A percentile compares a stretch with the other conserved stretches of the same genome.
phyloP scores from a whole-genome alignment of 2,329 filamentous ascomycete species.

The Beauveria brongniartii region DNA sequence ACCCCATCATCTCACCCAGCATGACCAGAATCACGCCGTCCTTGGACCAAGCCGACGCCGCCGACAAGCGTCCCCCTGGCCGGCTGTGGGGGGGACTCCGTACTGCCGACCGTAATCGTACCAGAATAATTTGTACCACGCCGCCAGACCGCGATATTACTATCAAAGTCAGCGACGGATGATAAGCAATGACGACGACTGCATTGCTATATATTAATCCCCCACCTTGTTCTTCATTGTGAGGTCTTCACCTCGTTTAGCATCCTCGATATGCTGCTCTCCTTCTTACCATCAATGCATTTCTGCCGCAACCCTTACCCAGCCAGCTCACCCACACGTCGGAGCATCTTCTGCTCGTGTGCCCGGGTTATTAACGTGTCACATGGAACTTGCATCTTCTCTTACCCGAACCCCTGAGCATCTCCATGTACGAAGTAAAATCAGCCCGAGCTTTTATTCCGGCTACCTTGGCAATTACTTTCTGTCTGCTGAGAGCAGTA shows the following conservation, averaged over 20 bases:
- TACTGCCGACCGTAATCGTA: not conserved
- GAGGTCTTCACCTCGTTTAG: not conserved
- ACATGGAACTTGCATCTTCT: not conserved
- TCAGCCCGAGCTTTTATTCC: not conserved
- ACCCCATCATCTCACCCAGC: not conserved
- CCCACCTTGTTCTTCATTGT: not conserved
- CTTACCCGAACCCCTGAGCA: not conserved
- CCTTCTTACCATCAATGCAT: not conserved
- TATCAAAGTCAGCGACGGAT: not conserved
- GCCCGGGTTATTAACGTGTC: conserved; percentile 11
- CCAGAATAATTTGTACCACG: not conserved
- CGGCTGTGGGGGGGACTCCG: not conserved
- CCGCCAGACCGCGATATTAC: not conserved
- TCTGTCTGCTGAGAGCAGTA: not conserved
- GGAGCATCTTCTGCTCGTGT: not conserved
- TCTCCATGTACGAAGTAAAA: not conserved
- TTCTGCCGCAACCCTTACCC: not conserved
- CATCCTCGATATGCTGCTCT: not conserved
- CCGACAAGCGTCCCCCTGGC: not conserved
- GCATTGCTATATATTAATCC: not conserved
- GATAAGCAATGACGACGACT: not conserved
- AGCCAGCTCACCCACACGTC: not conserved
- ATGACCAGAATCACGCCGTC: not conserved
- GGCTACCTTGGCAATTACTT: not conserved
- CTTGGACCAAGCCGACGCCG: not conserved